Conservation (phyloP, 345 rosid genomes). For the Odontarrhena argentea region DNA sequence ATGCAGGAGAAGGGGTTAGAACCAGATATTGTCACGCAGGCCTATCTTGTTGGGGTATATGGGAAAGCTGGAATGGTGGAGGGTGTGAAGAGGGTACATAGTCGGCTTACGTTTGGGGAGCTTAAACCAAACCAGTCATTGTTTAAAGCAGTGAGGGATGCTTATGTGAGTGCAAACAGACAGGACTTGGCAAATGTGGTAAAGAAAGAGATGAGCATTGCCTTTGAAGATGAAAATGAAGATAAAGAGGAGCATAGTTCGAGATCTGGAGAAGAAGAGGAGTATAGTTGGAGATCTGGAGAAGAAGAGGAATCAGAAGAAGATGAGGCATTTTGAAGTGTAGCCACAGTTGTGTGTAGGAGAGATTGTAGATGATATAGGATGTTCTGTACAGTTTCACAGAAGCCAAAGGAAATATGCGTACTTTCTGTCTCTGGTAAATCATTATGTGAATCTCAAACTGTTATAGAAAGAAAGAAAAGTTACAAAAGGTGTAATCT, state of each 20-base stretch:
- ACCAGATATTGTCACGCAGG: slow-evolving; percentile 73
- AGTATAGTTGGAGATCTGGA: slow-evolving; percentile 33
- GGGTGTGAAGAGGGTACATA: slow-evolving; percentile 76
- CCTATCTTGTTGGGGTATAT: slow-evolving; percentile 65
- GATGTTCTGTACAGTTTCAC: slow-evolving; percentile 28
- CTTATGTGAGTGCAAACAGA: slow-evolving; percentile 61
- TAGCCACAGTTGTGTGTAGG: slow-evolving; percentile 26
- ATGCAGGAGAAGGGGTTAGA: slow-evolving; percentile 77
- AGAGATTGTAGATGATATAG: slow-evolving; percentile 31
- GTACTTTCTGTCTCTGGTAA: slow-evolving; percentile 15
- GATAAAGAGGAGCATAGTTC: slow-evolving; percentile 24
- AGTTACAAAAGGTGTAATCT: slow-evolving; percentile 13
- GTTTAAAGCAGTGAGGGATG: slow-evolving; percentile 66
- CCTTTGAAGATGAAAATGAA: slow-evolving; percentile 49
- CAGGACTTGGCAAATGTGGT: slow-evolving; percentile 68
- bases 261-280: slow-evolving; percentile 29
- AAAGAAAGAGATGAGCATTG: slow-evolving; percentile 63
- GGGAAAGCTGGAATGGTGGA: slow-evolving; percentile 86
- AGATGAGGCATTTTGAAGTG: slow-evolving; percentile 32
- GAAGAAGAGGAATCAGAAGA: slow-evolving; percentile 32
- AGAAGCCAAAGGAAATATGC: slow-evolving; percentile 24
- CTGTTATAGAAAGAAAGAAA: slow-evolving; percentile 18
- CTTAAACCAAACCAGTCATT: slow-evolving; percentile 58
- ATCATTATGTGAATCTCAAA: slow-evolving; percentile 24
- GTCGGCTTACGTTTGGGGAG: slow-evolving; percentile 57